Base-by-base conservation (phyloP, 257 asterid species). In the Salvia miltiorrhiza region DNA sequence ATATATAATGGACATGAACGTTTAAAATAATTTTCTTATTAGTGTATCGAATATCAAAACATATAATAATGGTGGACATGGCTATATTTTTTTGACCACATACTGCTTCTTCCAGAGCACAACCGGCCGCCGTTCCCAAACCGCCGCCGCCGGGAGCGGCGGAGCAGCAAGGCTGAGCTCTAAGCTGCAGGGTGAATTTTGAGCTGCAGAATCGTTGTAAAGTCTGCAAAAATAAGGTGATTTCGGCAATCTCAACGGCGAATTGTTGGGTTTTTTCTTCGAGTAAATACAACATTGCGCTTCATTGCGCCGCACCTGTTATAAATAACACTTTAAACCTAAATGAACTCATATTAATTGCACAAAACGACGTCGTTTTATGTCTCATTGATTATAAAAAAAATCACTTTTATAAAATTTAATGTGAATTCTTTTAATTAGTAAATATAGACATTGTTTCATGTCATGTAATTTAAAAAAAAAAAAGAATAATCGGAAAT, bases 91-190 rank as follows among this genome's bases (percentile, higher is more conserved):
- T 58, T 47, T 3, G 68, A 59, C 21, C 12, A 19, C 26, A 61
- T 21, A 30, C 10, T 60, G 71, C 65, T 67, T 59, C 59, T 49
- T 60, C 67, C 71, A 69, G 0, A 62, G 28, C 41, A 40, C 28
- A 30, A 60, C 12, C 13, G 50, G 73, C 28, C 44, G 32, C 39
- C 39, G 24, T n/a, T 44, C 66, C 72, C 47, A 37, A 40, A 65
- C 44, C 0, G 28, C 35, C 19, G 21, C 48, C 20, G 39, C 41
- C 16, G 35, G 57, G 1, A 21, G 62, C 12, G 56, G 53, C 13
- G 66, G 73, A 10, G 63, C 67, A 3, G 61, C 69, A 16, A 77
- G 77, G 55, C 63, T 77, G 11, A 77, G 81, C 77, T 77, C 81
- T 77, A 77, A 72, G 37, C 68, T 77, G 2, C 41, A 35, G 11